Conservation (phyloP, 2,329 filamentous ascomycete genomes). For the Aspergillus quadricinctus region DNA sequence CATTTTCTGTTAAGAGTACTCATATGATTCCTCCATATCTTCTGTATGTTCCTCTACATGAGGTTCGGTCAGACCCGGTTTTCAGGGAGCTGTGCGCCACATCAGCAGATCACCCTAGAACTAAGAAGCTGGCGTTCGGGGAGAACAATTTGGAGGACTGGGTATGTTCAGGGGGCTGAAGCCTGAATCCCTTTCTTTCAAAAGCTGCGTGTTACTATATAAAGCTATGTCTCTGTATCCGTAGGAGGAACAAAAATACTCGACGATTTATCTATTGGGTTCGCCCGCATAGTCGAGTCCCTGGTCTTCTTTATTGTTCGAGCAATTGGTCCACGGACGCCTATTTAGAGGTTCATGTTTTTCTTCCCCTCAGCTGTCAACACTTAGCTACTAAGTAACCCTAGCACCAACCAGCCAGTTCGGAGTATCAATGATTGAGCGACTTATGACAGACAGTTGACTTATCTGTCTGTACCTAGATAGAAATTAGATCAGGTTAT, state of each 20-base stretch:
- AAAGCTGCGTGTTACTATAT: no score
- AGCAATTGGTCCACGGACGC: no score
- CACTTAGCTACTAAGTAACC: not conserved
- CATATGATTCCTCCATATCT: not conserved
- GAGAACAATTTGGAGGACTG: not conserved
- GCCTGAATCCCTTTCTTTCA: not conserved
- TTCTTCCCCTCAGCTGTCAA: not conserved
- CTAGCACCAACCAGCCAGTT: not conserved
- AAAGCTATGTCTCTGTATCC: no score
- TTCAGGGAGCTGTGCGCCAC: constrained; percentile 2
- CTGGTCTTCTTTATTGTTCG: no score
- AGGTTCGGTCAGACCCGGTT: not conserved
- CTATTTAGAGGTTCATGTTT: no score
- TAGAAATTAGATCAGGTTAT: not conserved
- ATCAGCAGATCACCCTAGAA: not conserved
- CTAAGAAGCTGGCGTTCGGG: not conserved
- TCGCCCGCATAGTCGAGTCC: no score
- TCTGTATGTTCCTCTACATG: no score
- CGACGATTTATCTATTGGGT: no score
- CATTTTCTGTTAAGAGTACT: not conserved
- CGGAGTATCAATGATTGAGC: no score
- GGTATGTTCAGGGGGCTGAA: not conserved
- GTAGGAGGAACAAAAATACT: no score
- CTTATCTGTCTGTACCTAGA: not conserved
- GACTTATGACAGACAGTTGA: not conserved